Evolutionary conservation across 441 rosid species (phyloP).

Genomic region (Populus trichocarpa): DNA sequence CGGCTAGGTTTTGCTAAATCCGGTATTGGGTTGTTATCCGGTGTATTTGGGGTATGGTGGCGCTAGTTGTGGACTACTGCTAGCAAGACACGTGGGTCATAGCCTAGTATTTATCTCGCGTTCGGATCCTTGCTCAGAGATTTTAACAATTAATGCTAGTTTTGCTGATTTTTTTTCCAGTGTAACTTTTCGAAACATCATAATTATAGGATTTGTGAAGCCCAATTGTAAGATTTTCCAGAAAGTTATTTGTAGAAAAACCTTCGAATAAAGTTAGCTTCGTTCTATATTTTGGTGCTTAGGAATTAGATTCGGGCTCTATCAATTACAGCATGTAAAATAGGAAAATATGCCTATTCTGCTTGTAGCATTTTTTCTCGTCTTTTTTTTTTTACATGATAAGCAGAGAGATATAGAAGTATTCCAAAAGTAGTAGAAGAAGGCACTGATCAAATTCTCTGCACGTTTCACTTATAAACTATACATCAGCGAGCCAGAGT

Average conservation of each 20-base stretch:
- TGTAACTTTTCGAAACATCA: not conserved
- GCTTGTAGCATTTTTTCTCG: not conserved
- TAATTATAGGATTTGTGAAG: not conserved
- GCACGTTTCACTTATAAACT: not conserved
- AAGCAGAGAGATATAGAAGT: not conserved
- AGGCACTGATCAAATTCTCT: not conserved
- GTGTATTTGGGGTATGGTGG: not conserved
- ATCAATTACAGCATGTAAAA: not conserved
- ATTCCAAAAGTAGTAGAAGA: not conserved
- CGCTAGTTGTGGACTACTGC: not conserved
- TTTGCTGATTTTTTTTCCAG: not conserved
- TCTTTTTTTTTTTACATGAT: not conserved
- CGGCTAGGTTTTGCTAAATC: constrained; percentile 17
- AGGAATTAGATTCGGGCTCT: not conserved
- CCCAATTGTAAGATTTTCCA: not conserved
- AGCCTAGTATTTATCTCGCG: too few relatives aligned
- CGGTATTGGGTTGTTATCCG: not conserved
- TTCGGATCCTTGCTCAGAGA: too few relatives aligned
- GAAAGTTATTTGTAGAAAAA: not conserved
- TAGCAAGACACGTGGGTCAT: not conserved
- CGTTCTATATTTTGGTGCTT: not conserved
- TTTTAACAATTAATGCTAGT: too few relatives aligned
- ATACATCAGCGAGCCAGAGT: not conserved
- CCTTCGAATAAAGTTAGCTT: not conserved
- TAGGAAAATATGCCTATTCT: not conserved